Base-by-base conservation (phyloP, 2,329 filamentous ascomycete species). In the Cercospora beticola region DNA sequence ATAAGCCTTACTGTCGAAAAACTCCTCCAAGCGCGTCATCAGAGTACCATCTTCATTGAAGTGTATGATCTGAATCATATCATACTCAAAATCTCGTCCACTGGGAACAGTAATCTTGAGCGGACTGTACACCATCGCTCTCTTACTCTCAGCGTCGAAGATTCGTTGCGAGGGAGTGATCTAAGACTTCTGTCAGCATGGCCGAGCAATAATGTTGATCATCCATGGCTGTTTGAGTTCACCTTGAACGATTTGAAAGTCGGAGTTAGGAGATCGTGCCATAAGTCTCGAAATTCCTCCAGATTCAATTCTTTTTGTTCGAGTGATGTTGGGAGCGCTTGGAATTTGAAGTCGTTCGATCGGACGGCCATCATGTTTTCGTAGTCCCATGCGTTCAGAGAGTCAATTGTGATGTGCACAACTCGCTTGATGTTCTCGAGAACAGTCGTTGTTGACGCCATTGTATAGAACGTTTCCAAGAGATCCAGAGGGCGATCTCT, bases 1-100 rank as follows among this genome's bases (percentile, higher is more conserved):
- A 28, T 64, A 64, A 5, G 28, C 28, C 28, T 64, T 64, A 7
- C 62, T 64, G 18, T 64, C 62, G 30, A 64, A 64, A 12, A 64
- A 64, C 30, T 57, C 62, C 21, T 64, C 62, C 28, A 64, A 16
- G 10, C 62, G 49, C 28, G 21, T 26, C n/a, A 64, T 46, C 18
- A 18, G 14, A 18, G 18, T 52, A 7, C 62, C 62, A n/a, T 54
- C 31, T n/a, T 36, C 30, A 23, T 31, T 56, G 46, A 64, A 52
- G 14, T 1, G 28, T 16, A 52, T 54, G 62, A 64, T 33, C 21
- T 64, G 62, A 64, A 64, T 54, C 62, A 64, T 56, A 4, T 64
- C 62, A 56, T 56, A 56, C n/a, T 56, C 28, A 31, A 56, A 64
- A 0, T 59, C 30, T 30, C 4, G 30, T 18, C 62, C 62, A 36